These are phyloP conservation scores for Solanum sitiens DNA, from an alignment of 257 asterid species.

Conservation along the genomic window DNA sequence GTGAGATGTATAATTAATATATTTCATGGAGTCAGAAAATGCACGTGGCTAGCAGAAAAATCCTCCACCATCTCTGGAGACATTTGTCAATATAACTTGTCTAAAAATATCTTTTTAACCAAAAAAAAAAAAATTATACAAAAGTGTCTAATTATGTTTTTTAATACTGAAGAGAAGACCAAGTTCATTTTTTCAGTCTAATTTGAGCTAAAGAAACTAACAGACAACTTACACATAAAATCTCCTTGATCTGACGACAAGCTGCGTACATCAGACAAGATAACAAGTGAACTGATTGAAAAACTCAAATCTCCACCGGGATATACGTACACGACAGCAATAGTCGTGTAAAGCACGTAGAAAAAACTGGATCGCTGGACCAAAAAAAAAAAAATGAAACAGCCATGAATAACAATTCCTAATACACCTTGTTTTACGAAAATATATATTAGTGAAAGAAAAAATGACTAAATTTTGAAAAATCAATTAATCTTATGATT, in stretches of 20 bases:
- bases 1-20: background rate
- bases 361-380: constrained; percentile 13
- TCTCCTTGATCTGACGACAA: background rate
- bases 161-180: background rate
- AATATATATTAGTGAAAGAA: too few relatives aligned
- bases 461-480: too few relatives aligned
- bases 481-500: too few relatives aligned
- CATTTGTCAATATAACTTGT: background rate
- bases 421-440: background rate
- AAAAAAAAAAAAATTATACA: too few relatives aligned
- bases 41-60: background rate
- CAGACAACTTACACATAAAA: background rate
- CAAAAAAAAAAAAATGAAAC: constrained; percentile 16
- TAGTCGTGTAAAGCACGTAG: background rate
- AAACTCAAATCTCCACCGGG: background rate
- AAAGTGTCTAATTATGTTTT: too few relatives aligned
- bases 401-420: constrained; percentile 5
- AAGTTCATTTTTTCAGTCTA: background rate
- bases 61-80: background rate
- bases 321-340: background rate
- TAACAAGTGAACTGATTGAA: background rate
- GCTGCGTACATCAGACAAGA: background rate
- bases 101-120: background rate
- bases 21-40: background rate
- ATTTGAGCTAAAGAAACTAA: background rate